Percentiles rank a stretch among this genome's conserved stretches.
Evolutionary conservation across 345 rosid species (phyloP).

Genomic region (Dipteronia dyeriana): DNA sequence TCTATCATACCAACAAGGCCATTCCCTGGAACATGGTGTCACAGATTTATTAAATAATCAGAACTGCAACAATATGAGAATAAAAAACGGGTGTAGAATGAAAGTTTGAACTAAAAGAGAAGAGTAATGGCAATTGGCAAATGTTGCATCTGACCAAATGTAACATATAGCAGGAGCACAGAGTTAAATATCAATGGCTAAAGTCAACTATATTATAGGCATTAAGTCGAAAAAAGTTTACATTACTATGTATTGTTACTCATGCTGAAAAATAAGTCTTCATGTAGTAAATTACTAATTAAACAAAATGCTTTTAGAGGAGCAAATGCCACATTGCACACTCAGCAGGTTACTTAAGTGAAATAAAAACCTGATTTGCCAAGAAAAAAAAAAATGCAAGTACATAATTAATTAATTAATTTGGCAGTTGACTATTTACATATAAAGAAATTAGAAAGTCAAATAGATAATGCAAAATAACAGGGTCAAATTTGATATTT

Average conservation of each 20-base stretch:
- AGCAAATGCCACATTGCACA: not conserved
- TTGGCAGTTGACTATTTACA: not conserved
- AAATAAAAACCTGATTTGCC: too few species aligned
- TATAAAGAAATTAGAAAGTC: not conserved
- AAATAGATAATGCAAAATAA: not conserved
- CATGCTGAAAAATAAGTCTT: not conserved
- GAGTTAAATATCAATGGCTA: not conserved
- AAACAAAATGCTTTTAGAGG: not conserved
- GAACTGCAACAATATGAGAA: not conserved
- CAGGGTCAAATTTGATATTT: not conserved
- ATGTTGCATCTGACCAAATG: conserved; percentile 2
- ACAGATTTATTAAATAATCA: conserved; percentile 17
- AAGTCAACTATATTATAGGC: not conserved
- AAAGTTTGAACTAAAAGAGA: not conserved
- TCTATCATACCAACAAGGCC: conserved; percentile 70
- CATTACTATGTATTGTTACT: not conserved
- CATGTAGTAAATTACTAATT: not conserved
- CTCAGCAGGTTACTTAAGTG: not conserved
- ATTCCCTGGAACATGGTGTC: conserved; percentile 44
- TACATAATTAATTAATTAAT: too few species aligned
- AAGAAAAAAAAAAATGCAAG: not conserved
- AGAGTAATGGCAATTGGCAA: not conserved
- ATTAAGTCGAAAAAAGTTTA: not conserved
- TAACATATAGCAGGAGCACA: not conserved
- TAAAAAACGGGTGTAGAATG: not conserved